phyloP scores from a whole-genome alignment of 257 asterid genomes.

The Phtheirospermum japonicum region DNA sequence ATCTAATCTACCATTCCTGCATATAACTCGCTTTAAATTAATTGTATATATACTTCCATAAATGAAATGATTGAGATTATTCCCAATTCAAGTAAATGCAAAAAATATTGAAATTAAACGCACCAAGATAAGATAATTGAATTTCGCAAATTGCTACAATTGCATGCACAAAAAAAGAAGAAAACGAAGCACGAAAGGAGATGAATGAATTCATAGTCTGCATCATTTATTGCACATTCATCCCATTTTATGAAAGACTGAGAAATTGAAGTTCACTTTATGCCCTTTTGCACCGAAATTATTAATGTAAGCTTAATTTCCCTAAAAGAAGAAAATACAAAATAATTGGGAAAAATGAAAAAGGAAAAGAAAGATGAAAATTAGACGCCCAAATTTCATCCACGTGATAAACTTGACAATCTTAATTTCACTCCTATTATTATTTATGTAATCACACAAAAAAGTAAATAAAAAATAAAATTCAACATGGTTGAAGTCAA shows the following conservation, averaged over 20 bases:
- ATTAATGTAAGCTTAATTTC: neutral
- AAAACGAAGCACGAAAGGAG: neutral
- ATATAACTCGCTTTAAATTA: no score
- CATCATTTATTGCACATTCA: slow-evolving; percentile 1
- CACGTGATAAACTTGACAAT: neutral
- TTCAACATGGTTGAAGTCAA: neutral
- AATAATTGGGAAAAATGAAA: no score
- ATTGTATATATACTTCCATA: no score
- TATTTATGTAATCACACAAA: no score
- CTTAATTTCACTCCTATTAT: no score
- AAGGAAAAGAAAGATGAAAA: slow-evolving; percentile 11
- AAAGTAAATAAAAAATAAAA: neutral
- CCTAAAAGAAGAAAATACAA: neutral
- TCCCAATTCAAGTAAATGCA: no score
- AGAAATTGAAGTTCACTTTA: neutral
- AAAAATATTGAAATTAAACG: neutral
- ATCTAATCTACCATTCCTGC: no score
- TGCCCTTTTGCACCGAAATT: slow-evolving; percentile 5
- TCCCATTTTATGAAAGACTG: neutral
- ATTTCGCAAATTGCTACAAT: neutral
- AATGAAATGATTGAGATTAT: neutral
- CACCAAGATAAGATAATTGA: neutral
- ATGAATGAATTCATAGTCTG: neutral
- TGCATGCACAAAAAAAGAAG: neutral
- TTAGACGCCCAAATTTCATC: slow-evolving; percentile 10